Conservation (phyloP, 2,329 filamentous ascomycete genomes). For the Trichocomaceae sp. region DNA sequence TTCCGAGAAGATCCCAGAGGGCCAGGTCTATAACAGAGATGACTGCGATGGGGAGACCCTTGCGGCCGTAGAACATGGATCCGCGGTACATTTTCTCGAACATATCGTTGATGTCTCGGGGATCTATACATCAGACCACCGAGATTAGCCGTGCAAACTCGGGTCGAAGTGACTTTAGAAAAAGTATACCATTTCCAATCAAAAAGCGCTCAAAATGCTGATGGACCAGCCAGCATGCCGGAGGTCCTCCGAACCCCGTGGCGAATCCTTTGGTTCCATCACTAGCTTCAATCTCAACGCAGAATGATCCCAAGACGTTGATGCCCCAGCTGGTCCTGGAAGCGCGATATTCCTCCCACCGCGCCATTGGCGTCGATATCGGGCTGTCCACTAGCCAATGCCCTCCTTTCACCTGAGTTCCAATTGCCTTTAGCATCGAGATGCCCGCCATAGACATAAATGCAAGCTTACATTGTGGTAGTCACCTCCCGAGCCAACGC, state of each 20-base stretch:
- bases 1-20: slow-evolving; percentile 85
- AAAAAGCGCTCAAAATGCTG: slow-evolving; percentile 92
- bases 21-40: slow-evolving; percentile 93
- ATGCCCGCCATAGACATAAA: not conserved
- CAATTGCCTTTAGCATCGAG: not conserved
- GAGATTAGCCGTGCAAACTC: slow-evolving; percentile 10
- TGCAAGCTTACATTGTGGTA: slow-evolving; percentile 79
- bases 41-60: slow-evolving; percentile 80
- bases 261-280: slow-evolving; percentile 93
- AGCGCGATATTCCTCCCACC: slow-evolving; percentile 79
- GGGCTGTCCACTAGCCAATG: slow-evolving; percentile 83
- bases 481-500: slow-evolving; percentile 43
- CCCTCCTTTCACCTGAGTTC: slow-evolving; percentile 39
- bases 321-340: slow-evolving; percentile 92
- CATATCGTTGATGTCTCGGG: slow-evolving; percentile 80
- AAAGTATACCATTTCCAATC: slow-evolving; percentile 59
- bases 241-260: slow-evolving; percentile 87
- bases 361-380: slow-evolving; percentile 87
- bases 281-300: slow-evolving; percentile 78
- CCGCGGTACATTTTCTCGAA: slow-evolving; percentile 96
- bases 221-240: slow-evolving; percentile 87
- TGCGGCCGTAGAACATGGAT: slow-evolving; percentile 94
- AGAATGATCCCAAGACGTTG: slow-evolving; percentile 88
- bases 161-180: not conserved
- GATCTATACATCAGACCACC: slow-evolving; percentile 49